phyloP scores from a whole-genome alignment of 306 rosid species.

The Vigna hirtella region DNA sequence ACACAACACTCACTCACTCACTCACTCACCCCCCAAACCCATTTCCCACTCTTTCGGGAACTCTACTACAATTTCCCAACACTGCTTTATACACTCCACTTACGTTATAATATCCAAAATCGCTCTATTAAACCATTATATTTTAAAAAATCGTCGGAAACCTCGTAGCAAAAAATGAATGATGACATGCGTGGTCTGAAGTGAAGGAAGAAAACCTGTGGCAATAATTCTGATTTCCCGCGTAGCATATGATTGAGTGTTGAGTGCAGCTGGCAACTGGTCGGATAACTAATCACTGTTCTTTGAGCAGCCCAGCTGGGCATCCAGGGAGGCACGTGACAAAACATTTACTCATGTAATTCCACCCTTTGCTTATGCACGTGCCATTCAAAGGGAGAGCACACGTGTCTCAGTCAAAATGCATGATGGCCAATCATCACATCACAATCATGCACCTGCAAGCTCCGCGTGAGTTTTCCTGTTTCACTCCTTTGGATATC shows the following conservation, averaged over 20 bases:
- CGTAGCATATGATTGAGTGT: slow-evolving; percentile 51
- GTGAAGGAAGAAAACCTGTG: too few species aligned
- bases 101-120: too few species aligned
- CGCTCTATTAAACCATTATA: too few species aligned
- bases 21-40: slow-evolving; percentile 41
- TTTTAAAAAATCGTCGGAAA: too few species aligned
- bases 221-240: slow-evolving; percentile 31
- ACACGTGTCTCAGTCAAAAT: slow-evolving; percentile 61
- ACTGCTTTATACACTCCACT: too few species aligned
- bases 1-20: slow-evolving; percentile 37
- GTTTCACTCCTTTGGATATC: slow-evolving; percentile 37
- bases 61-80: slow-evolving; percentile 60
- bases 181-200: too few species aligned
- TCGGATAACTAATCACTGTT: slow-evolving; percentile 17
- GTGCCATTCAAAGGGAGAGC: slow-evolving; percentile 37
- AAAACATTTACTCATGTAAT: slow-evolving; percentile 18
- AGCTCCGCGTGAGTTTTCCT: slow-evolving; percentile 38
- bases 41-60: slow-evolving; percentile 55
- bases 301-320: slow-evolving; percentile 2
- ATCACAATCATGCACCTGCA: slow-evolving; percentile 54
- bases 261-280: slow-evolving; percentile 50
- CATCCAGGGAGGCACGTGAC: slow-evolving; percentile 13
- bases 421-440: slow-evolving; percentile 52
- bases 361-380: slow-evolving; percentile 32
- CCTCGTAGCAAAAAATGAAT: too few species aligned